Percentiles rank a stretch among this genome's conserved stretches.
Conservation (phyloP, 202 grass and related monocot genomes). For the Setaria viridis region DNA sequence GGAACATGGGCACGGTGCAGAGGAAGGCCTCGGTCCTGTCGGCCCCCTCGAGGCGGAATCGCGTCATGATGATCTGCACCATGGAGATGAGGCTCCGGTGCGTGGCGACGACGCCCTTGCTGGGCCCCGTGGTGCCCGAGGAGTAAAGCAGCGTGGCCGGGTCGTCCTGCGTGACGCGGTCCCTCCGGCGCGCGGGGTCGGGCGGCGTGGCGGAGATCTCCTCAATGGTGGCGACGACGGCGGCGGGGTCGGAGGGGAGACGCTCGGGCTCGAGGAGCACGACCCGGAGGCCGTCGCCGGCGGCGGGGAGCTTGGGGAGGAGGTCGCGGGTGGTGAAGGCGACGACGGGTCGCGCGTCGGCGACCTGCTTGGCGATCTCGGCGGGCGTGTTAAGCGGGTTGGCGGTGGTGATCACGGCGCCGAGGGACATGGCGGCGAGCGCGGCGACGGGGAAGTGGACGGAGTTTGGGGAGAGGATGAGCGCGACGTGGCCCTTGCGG, state of each 20-base stretch:
- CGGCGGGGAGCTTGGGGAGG: slow-evolving; percentile 65
- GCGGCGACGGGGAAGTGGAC: slow-evolving; percentile 87
- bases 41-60: slow-evolving; percentile 72
- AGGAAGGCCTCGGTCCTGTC: slow-evolving; percentile 67
- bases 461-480: slow-evolving; percentile 92
- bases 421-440: slow-evolving; percentile 87
- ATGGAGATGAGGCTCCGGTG: slow-evolving; percentile 91
- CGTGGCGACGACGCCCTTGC: slow-evolving; percentile 92
- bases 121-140: slow-evolving; percentile 91
- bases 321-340: slow-evolving; percentile 84
- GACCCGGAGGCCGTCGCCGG: slow-evolving; percentile 49
- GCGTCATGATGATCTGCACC: slow-evolving; percentile 88
- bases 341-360: slow-evolving; percentile 69
- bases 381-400: slow-evolving; percentile 83
- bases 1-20: slow-evolving; percentile 98
- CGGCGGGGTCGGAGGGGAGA: slow-evolving; percentile 33
- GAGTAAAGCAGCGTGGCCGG: slow-evolving; percentile 95
- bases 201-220: slow-evolving; percentile 68
- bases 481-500: slow-evolving; percentile 73
- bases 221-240: slow-evolving; percentile 70
- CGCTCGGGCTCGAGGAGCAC: slow-evolving; percentile 64
- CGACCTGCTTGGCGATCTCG: slow-evolving; percentile 90
- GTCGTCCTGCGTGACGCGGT: slow-evolving; percentile 75
- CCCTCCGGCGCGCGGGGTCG: slow-evolving; percentile 37
- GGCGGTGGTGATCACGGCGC: slow-evolving; percentile 84